Percentiles rank a stretch among this genome's conserved stretches.
Evolutionary conservation across 306 rosid species (phyloP).

Genomic region (Trifolium dubium): DNA sequence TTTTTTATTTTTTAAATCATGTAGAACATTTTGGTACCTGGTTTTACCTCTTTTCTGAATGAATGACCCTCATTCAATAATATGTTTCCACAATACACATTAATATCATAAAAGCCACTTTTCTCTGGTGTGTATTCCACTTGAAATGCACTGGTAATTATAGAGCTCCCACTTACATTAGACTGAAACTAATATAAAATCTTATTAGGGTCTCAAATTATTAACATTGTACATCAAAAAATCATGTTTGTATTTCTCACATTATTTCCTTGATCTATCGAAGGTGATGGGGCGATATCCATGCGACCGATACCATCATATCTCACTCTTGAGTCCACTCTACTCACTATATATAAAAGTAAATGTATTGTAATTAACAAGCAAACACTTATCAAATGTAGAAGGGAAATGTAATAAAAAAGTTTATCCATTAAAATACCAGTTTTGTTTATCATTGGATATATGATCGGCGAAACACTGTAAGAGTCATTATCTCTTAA

Average conservation of each 20-base stretch:
- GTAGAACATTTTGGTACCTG: slow-evolving; percentile 54
- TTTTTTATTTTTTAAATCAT: slow-evolving; percentile 4
- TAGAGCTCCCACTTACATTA: slow-evolving; percentile 40
- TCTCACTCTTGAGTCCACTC: too few species aligned
- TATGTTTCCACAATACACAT: slow-evolving; percentile 76
- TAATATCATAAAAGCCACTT: slow-evolving; percentile 66
- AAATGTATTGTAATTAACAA: too few species aligned
- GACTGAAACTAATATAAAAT: slow-evolving; percentile 53
- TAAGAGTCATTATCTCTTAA: too few species aligned
- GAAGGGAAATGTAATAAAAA: too few species aligned
- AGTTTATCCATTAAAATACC: too few species aligned
- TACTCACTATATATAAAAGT: too few species aligned
- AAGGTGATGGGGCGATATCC: slow-evolving; percentile 56
- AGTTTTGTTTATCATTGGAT: too few species aligned
- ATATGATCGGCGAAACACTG: too few species aligned
- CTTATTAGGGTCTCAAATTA: slow-evolving; percentile 31
- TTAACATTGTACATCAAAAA: slow-evolving; percentile 24
- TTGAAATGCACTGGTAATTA: slow-evolving; percentile 54
- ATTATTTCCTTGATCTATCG: slow-evolving; percentile 40
- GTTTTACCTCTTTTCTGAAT: slow-evolving; percentile 64
- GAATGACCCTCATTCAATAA: slow-evolving; percentile 63
- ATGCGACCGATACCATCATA: too few species aligned
- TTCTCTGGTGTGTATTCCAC: slow-evolving; percentile 74
- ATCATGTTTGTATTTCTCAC: slow-evolving; percentile 51
- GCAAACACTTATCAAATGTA: too few species aligned